Evolutionary conservation across 1,284 basidiomycete genomes (phyloP).

Genomic region (Meira miltonrushii): DNA sequence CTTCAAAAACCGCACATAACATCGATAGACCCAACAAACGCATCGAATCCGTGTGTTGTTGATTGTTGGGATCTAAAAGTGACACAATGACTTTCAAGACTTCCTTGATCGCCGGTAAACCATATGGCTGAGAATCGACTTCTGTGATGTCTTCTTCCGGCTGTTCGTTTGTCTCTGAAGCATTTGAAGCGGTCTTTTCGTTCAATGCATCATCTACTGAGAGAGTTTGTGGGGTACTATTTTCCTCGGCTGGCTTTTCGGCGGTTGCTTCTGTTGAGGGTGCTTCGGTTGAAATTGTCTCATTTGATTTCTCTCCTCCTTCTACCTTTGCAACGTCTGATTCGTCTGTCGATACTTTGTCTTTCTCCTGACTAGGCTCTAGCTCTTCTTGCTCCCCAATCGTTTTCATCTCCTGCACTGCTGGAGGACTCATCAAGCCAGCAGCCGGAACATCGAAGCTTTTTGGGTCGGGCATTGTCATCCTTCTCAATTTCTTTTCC

Average conservation of each 20-base stretch:
- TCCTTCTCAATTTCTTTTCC: constrained; percentile 35
- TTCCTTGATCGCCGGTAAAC: constrained; percentile 86
- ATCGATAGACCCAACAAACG: constrained; percentile 81
- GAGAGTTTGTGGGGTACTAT: background rate
- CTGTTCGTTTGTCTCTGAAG: background rate
- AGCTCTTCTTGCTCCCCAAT: constrained; percentile 33
- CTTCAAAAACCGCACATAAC: constrained; percentile 83
- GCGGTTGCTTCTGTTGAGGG: background rate
- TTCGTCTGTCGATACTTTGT: background rate
- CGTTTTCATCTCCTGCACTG: constrained; percentile 28
- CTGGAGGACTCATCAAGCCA: constrained; percentile 17
- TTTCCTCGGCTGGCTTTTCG: constrained; percentile 3
- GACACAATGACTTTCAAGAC: constrained; percentile 89
- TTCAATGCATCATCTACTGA: too few relatives aligned
- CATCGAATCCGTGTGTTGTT: constrained; percentile 93
- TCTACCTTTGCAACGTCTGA: background rate
- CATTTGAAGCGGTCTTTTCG: background rate
- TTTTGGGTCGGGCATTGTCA: constrained; percentile 53
- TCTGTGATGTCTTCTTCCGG: constrained; percentile 24
- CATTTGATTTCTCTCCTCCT: background rate
- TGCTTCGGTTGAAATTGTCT: background rate
- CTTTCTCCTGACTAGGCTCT: constrained; percentile 3
- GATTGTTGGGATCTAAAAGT: constrained; percentile 87
- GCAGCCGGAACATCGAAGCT: constrained; percentile 46
- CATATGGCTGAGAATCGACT: constrained; percentile 59